Percentiles rank a stretch among this genome's conserved stretches.
Evolutionary conservation across 2,329 filamentous ascomycete genomes (phyloP).

Genomic region (Orbilia ellipsospora): DNA sequence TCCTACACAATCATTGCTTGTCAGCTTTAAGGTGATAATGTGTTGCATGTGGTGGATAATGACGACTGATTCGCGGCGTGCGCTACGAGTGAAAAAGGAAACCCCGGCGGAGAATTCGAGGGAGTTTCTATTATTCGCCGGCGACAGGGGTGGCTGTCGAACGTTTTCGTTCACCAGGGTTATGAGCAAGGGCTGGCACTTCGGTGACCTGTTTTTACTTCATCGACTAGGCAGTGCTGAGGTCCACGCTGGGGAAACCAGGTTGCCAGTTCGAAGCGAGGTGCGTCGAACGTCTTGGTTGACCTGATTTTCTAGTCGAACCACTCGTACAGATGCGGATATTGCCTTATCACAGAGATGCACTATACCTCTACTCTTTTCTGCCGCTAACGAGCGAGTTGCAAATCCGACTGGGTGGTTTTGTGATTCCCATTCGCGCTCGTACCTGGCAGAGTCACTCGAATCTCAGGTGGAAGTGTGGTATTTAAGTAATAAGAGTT

Average conservation of each 20-base stretch:
- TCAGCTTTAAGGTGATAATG: conserved; percentile 6
- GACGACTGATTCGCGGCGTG: background rate
- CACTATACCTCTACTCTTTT: too few relatives aligned
- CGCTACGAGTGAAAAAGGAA: conserved; percentile 25
- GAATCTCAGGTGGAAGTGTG: conserved; percentile 38
- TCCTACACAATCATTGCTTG: background rate
- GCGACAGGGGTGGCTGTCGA: conserved; percentile 19
- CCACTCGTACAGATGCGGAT: too few relatives aligned
- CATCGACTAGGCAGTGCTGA: conserved; percentile 27
- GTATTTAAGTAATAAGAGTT: background rate
- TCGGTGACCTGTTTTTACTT: conserved; percentile 38
- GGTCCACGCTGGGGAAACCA: too few relatives aligned
- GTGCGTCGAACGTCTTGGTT: too few relatives aligned
- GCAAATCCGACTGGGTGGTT: too few relatives aligned
- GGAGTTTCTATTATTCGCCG: conserved; percentile 36
- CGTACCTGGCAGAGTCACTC: conserved; percentile 11
- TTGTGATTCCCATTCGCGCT: background rate
- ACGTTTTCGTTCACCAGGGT: conserved; percentile 12
- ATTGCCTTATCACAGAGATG: too few relatives aligned
- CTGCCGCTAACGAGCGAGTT: too few relatives aligned
- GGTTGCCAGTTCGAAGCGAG: too few relatives aligned
- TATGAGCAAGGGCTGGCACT: conserved; percentile 12
- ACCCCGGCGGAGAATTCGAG: conserved; percentile 49
- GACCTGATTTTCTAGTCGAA: too few relatives aligned
- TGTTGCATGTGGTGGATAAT: conserved; percentile 45